A percentile compares a stretch with the other conserved stretches of the same genome.
Conservation (phyloP, 371 early-diverging fungal genomes). For the Batkoa obscura region DNA sequence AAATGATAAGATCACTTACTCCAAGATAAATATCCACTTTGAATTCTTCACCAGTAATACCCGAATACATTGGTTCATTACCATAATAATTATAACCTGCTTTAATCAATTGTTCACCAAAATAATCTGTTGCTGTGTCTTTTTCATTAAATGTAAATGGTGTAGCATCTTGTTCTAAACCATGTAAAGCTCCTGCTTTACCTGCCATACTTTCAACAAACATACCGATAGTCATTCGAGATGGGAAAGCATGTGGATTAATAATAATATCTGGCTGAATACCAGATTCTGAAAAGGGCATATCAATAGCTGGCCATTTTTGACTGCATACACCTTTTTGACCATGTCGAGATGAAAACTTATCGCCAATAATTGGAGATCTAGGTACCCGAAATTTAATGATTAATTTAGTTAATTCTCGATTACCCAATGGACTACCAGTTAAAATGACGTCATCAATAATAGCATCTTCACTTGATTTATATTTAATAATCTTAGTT, state of each 20-base stretch:
- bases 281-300: conserved; percentile 98
- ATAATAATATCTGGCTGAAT: conserved; percentile 98
- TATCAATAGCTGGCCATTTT: conserved; percentile 90
- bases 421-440: conserved; percentile 39
- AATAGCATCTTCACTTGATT: conserved; percentile 73
- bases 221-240: conserved; percentile 99
- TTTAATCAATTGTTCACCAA: conserved; percentile 77
- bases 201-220: conserved; percentile 49
- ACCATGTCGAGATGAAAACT: conserved; percentile 98
- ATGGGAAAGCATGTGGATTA: conserved; percentile 99
- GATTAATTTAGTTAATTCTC: conserved; percentile 62
- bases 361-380: conserved; percentile 97
- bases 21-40: conserved; percentile 98
- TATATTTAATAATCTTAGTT: conserved; percentile 58
- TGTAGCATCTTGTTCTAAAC: conserved; percentile 88
- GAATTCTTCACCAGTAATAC: conserved; percentile 95
- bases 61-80: conserved; percentile 98
- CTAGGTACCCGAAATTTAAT: conserved; percentile 89
- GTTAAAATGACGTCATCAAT: conserved; percentile 76
- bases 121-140: conserved; percentile 75
- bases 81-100: conserved; percentile 98
- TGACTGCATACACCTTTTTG: conserved; percentile 99
- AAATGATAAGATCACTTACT: conserved; percentile 17
- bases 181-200: conserved; percentile 90
- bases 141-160: conserved; percentile 85